phyloP scores from a whole-genome alignment of 164 flowering plant genomes.

The Stephania yunnanensis region DNA sequence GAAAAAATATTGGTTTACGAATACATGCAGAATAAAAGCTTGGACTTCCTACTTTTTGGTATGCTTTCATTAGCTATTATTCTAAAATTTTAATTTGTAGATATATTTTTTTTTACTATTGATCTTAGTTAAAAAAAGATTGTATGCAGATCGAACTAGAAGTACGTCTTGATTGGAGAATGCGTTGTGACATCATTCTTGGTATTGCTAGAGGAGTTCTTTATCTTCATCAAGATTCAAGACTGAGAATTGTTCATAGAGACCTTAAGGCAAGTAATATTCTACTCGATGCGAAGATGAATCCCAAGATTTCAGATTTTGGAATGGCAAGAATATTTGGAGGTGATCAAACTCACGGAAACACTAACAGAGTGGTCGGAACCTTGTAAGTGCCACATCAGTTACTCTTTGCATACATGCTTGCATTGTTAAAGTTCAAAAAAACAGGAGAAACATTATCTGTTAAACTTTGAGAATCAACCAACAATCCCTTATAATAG shows the following conservation, averaged over 20 bases:
- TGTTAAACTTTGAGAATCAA: too few species aligned
- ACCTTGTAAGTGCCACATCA: constrained; percentile 48
- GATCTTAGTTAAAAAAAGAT: not conserved
- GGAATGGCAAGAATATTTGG: constrained; percentile 71
- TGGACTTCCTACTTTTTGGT: constrained; percentile 26
- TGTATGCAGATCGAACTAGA: constrained; percentile 23
- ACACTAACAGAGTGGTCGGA: constrained; percentile 58
- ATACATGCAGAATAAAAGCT: constrained; percentile 22
- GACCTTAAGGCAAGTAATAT: constrained; percentile 70
- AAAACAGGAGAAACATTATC: too few species aligned
- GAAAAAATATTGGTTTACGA: constrained; percentile 24
- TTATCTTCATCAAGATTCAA: constrained; percentile 69
- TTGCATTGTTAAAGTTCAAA: too few species aligned
- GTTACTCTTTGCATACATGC: too few species aligned
- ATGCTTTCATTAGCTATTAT: not conserved
- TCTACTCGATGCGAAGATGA: constrained; percentile 50
- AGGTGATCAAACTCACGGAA: constrained; percentile 41
- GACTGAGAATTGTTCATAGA: constrained; percentile 61
- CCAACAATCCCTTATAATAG: too few species aligned
- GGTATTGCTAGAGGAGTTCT: constrained; percentile 71
- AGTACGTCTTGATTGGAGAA: constrained; percentile 40
- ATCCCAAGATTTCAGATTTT: constrained; percentile 73
- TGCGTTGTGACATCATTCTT: constrained; percentile 50
- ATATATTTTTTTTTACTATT: not conserved
- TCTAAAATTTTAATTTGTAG: too few species aligned